phyloP scores from a whole-genome alignment of 805 yeast species.

The Cyberlindnera sargentensis region DNA sequence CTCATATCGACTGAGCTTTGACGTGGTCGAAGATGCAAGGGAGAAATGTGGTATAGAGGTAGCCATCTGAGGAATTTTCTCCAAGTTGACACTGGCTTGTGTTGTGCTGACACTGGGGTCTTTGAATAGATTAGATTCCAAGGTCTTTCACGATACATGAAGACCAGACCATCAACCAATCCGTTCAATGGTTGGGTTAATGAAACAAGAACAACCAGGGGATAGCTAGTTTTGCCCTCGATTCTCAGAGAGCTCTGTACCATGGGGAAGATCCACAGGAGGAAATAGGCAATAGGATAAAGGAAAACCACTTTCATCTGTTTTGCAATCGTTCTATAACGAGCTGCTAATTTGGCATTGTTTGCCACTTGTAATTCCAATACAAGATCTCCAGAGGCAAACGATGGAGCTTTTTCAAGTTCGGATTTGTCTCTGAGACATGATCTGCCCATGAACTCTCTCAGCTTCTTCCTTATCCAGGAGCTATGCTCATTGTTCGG shows the following conservation, averaged over 20 bases:
- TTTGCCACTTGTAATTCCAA: constrained; percentile 22
- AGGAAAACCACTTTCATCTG: constrained; percentile 77
- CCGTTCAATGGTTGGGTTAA: constrained; percentile 79
- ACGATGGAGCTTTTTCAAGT: constrained; percentile 1
- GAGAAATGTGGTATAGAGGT: constrained; percentile 42
- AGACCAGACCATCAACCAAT: constrained; percentile 68
- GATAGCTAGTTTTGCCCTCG: constrained; percentile 43
- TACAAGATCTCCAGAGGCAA: constrained; percentile 4
- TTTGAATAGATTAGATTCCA: constrained; percentile 45
- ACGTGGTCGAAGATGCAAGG: constrained; percentile 4
- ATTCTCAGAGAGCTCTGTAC: constrained; percentile 53
- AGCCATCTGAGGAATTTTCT: constrained; percentile 32
- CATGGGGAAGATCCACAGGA: constrained; percentile 79
- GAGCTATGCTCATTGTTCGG: not conserved
- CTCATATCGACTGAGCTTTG: not conserved
- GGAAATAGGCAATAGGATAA: constrained; percentile 76
- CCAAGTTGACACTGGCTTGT: constrained; percentile 29
- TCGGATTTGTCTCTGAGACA: not conserved
- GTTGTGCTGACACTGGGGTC: constrained; percentile 18
- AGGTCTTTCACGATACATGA: constrained; percentile 70
- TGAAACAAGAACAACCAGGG: constrained; percentile 64
- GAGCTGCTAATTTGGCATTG: constrained; percentile 40
- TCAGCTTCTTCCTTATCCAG: not conserved
- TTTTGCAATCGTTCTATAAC: constrained; percentile 61
- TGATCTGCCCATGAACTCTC: not conserved